Conservation (phyloP, 306 rosid genomes). For the Inga oerstediana region DNA sequence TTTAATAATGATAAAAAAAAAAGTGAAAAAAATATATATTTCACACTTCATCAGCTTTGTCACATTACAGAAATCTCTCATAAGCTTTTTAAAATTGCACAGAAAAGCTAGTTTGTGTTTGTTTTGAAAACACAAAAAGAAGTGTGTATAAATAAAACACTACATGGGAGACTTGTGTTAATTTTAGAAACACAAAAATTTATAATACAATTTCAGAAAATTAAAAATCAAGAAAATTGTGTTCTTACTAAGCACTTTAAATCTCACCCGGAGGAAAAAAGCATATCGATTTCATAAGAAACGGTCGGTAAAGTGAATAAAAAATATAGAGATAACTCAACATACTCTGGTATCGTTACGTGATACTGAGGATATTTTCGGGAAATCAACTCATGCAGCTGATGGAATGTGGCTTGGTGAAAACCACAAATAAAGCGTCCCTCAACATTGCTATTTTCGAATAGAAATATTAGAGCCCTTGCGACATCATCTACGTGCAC, state of each 20-base stretch:
- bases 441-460: conserved; percentile 40
- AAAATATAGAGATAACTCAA: neutral
- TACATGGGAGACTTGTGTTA: neutral
- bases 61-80: neutral
- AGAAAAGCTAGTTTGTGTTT: neutral
- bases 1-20: no score
- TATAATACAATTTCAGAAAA: neutral
- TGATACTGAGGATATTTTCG: conserved; percentile 44
- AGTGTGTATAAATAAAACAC: neutral
- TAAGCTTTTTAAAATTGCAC: neutral
- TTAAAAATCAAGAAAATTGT: neutral
- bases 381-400: conserved; percentile 38
- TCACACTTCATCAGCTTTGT: neutral
- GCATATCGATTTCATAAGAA: no score
- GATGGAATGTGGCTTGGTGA: conserved; percentile 28
- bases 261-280: neutral
- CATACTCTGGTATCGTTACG: conserved; percentile 47
- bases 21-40: no score
- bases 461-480: conserved; percentile 50
- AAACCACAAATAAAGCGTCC: conserved; percentile 70
- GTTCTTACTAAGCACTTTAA: neutral
- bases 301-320: no score
- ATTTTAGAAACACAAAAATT: neutral
- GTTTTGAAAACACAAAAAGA: neutral
- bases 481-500: conserved; percentile 64